phyloP scores from a whole-genome alignment of 1,284 basidiomycete species.

The Leccinum solheimii region DNA sequence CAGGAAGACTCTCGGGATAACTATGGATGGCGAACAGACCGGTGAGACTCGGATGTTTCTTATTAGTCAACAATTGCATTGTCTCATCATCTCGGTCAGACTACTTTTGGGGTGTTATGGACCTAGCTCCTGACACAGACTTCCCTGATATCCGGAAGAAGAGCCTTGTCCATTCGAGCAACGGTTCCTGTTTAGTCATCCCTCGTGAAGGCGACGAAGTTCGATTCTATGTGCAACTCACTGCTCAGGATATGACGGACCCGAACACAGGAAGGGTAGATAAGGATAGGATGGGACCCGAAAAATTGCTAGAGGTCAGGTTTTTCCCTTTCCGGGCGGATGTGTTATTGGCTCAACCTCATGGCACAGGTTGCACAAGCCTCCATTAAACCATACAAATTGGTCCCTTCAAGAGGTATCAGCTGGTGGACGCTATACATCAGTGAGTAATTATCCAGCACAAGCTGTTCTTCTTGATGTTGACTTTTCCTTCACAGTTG shows the following conservation, averaged over 20 bases:
- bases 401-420: slow-evolving; percentile 43
- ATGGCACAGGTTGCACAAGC: slow-evolving; percentile 24
- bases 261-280: slow-evolving; percentile 40
- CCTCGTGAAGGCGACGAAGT: slow-evolving; percentile 43
- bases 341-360: neutral
- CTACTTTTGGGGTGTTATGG: slow-evolving; percentile 58
- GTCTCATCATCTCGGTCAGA: slow-evolving; percentile 34
- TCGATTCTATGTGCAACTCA: slow-evolving; percentile 50
- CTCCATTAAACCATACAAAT: slow-evolving; percentile 43
- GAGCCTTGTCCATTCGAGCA: slow-evolving; percentile 56
- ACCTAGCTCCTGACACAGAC: slow-evolving; percentile 52
- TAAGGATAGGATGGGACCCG: slow-evolving; percentile 43
- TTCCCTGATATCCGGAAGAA: slow-evolving; percentile 64
- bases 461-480: neutral
- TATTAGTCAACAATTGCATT: neutral
- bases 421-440: slow-evolving; percentile 51
- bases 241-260: slow-evolving; percentile 38
- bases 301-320: slow-evolving; percentile 41
- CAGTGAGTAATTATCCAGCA: slow-evolving; percentile 21
- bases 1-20: slow-evolving; percentile 49
- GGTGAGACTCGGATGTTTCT: slow-evolving; percentile 31
- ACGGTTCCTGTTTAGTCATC: slow-evolving; percentile 49
- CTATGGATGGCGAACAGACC: slow-evolving; percentile 59
- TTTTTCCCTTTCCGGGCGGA: neutral
- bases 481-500: slow-evolving; percentile 30